phyloP scores from a whole-genome alignment of 139 green algal genomes.

The Picochlorum sp. region DNA sequence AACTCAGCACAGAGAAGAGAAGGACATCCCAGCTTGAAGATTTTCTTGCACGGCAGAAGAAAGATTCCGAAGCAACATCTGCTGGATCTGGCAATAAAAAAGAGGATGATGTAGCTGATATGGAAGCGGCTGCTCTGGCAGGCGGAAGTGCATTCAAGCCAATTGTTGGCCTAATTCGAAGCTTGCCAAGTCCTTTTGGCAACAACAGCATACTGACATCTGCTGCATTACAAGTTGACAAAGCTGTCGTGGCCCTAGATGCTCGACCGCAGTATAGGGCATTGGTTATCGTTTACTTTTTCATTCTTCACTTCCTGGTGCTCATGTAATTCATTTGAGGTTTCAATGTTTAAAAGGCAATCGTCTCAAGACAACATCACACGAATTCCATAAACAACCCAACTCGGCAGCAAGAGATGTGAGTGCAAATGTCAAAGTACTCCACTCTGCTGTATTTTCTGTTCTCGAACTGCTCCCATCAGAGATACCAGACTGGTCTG shows the following conservation, averaged over 20 bases:
- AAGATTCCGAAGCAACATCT: conserved; percentile 1
- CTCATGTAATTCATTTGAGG: conserved; percentile 8
- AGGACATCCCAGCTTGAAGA: conserved; percentile 29
- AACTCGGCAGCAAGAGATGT: too few species aligned
- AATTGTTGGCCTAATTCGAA: conserved; percentile 31
- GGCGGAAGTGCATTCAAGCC: conserved; percentile 36
- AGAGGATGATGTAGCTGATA: conserved; percentile 35
- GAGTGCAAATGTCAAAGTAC: too few species aligned
- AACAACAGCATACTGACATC: conserved; percentile 1
- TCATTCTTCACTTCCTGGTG: conserved; percentile 33
- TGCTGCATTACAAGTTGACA: conserved; percentile 29
- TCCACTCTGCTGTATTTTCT: too few species aligned
- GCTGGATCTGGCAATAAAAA: conserved; percentile 34
- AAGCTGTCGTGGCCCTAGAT: conserved; percentile 25
- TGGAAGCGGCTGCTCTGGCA: conserved; percentile 38
- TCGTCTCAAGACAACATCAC: too few species aligned
- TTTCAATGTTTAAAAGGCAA: too few species aligned
- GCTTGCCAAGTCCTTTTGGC: conserved; percentile 23
- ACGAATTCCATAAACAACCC: too few species aligned
- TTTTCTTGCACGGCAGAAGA: conserved; percentile 6
- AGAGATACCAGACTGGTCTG: too few species aligned
- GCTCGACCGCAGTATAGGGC: conserved; percentile 21
- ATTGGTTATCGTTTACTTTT: conserved; percentile 27
- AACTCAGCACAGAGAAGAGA: conserved; percentile 29
- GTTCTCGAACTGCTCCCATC: too few species aligned